phyloP scores from a whole-genome alignment of 352 stramenopile genomes.

The Phytophthora rubi region DNA sequence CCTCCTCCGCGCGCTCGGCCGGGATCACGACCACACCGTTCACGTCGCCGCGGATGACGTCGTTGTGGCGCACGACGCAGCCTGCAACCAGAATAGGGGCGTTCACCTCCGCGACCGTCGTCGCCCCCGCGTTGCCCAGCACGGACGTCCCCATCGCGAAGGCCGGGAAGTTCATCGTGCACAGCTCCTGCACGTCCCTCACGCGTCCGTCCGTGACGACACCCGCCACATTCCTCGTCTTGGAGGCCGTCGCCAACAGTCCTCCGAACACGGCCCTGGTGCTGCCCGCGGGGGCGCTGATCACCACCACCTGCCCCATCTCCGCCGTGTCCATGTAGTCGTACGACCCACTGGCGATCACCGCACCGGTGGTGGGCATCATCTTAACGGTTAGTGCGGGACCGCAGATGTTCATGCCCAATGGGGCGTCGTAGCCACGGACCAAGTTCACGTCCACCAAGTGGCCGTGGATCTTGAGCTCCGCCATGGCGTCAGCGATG shows the following conservation, averaged over 20 bases:
- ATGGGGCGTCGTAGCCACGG: slow-evolving; percentile 58
- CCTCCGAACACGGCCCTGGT: slow-evolving; percentile 76
- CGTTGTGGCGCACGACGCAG: slow-evolving; percentile 77
- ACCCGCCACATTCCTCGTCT: slow-evolving; percentile 64
- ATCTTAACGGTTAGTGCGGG: slow-evolving; percentile 80
- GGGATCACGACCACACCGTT: slow-evolving; percentile 87
- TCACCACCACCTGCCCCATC: slow-evolving; percentile 80
- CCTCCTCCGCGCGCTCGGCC: slow-evolving; percentile 67
- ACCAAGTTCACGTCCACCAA: slow-evolving; percentile 80
- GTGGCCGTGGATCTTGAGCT: slow-evolving; percentile 81
- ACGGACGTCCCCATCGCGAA: slow-evolving; percentile 80
- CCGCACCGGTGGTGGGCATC: slow-evolving; percentile 63
- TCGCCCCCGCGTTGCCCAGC: slow-evolving; percentile 64
- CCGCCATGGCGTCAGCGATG: slow-evolving; percentile 79
- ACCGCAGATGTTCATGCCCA: slow-evolving; percentile 77
- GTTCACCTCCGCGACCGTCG: slow-evolving; percentile 74
- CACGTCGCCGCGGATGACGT: slow-evolving; percentile 85
- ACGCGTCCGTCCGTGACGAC: slow-evolving; percentile 81
- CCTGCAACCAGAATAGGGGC: slow-evolving; percentile 70
- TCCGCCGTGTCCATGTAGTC: slow-evolving; percentile 84
- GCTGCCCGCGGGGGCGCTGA: slow-evolving; percentile 61
- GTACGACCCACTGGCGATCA: slow-evolving; percentile 35
- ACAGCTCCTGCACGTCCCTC: slow-evolving; percentile 78
- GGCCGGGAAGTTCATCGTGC: slow-evolving; percentile 66
- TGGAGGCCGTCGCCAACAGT: slow-evolving; percentile 73